phyloP scores from a whole-genome alignment of 495 filamentous ascomycete genomes.

The Penicillium soppii region DNA sequence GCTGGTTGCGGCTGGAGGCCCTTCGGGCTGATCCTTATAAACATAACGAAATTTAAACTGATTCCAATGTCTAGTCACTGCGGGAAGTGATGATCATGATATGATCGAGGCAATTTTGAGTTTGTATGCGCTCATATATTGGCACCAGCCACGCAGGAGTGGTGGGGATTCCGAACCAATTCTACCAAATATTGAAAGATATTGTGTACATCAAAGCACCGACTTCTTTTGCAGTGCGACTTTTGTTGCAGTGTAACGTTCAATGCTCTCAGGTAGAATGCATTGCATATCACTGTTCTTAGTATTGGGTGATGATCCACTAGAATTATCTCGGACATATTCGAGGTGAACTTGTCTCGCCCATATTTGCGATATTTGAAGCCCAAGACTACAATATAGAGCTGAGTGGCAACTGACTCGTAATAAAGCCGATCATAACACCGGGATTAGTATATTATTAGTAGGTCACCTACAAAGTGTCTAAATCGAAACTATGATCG shows the following conservation, averaged over 20 bases:
- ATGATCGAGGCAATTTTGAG: not conserved
- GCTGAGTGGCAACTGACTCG: too few species aligned
- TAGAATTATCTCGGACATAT: not conserved
- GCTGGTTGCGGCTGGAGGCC: not conserved
- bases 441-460: not conserved
- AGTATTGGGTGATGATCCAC: too few species aligned
- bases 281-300: too few species aligned
- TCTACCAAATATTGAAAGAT: not conserved
- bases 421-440: too few species aligned
- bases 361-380: not conserved
- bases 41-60: not conserved
- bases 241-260: too few species aligned
- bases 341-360: not conserved
- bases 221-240: not conserved
- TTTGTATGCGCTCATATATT: not conserved
- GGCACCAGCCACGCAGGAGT: not conserved
- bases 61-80: not conserved
- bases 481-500: not conserved
- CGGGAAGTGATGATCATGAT: not conserved
- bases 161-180: not conserved
- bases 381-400: too few species aligned
- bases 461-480: not conserved
- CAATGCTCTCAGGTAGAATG: too few species aligned
- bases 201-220: not conserved
- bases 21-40: slow-evolving; percentile 1